phyloP scores from a whole-genome alignment of 2,329 filamentous ascomycete species.

The Colletotrichum tropicale region DNA sequence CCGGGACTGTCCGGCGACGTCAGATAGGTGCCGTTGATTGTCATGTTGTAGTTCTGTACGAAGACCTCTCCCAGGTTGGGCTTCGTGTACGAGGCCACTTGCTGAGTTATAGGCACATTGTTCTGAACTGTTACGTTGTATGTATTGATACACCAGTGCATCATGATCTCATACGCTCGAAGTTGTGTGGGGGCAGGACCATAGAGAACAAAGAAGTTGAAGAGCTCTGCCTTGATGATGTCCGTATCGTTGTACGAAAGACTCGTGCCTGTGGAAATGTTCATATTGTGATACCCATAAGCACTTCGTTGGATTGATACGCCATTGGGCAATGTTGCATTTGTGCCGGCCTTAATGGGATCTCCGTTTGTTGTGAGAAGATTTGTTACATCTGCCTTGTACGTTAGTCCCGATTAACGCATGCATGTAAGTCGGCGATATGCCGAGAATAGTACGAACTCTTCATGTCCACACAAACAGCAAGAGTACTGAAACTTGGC shows the following conservation, averaged over 20 bases:
- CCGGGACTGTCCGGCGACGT: neutral
- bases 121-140: neutral
- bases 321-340: neutral
- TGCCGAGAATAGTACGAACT: neutral
- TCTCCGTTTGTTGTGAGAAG: neutral
- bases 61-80: neutral
- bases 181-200: neutral
- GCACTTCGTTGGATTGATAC: neutral
- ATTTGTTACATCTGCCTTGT: neutral
- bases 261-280: neutral
- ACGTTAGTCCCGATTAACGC: neutral
- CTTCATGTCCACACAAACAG: neutral
- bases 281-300: neutral
- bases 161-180: neutral
- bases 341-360: neutral
- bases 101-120: neutral
- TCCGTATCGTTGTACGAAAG: neutral
- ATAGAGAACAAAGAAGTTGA: slow-evolving; percentile 1
- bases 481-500: neutral
- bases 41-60: neutral
- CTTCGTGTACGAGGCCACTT: neutral
- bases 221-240: neutral
- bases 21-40: neutral
- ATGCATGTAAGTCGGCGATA: fast-evolving
- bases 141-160: slow-evolving; percentile 9